Evolutionary conservation across 2,329 filamentous ascomycete species (phyloP).

Genomic region (Colletotrichum cuscutae): DNA sequence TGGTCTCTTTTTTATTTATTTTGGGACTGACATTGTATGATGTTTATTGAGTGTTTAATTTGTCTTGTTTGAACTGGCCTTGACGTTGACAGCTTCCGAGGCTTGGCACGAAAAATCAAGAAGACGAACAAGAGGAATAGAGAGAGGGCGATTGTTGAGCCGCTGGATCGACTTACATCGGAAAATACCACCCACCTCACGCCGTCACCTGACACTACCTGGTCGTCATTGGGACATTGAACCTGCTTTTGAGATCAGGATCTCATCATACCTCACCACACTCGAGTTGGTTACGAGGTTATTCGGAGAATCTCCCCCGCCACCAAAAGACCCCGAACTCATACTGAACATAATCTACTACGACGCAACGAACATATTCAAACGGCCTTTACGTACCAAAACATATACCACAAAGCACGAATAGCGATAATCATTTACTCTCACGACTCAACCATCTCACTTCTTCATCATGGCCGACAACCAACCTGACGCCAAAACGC

Average conservation of each 20-base stretch:
- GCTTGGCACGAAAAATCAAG: background rate
- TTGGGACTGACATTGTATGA: constrained; percentile 21
- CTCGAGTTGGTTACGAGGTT: background rate
- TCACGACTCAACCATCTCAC: background rate
- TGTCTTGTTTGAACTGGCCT: constrained; percentile 30
- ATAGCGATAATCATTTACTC: background rate
- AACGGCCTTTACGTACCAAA: background rate
- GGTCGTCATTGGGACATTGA: background rate
- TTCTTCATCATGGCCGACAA: constrained; percentile 26
- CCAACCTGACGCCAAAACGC: background rate
- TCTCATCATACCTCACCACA: background rate
- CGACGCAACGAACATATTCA: background rate
- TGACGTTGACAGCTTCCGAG: constrained; percentile 21
- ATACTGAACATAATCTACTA: constrained; percentile 4
- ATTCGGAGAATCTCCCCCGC: background rate
- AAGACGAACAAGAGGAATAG: background rate
- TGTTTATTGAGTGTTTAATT: constrained; percentile 29
- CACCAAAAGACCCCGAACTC: background rate
- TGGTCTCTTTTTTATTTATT: background rate
- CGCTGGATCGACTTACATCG: constrained; percentile 33
- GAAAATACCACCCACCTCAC: background rate
- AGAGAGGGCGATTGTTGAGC: constrained; percentile 18
- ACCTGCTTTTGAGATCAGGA: background rate
- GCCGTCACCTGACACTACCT: background rate
- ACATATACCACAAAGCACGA: background rate